Percentiles rank a stretch among this genome's conserved stretches.
These are phyloP conservation scores for Avena sativa DNA, from an alignment of 176 grass and related monocot genomes.

Conservation along the genomic window DNA sequence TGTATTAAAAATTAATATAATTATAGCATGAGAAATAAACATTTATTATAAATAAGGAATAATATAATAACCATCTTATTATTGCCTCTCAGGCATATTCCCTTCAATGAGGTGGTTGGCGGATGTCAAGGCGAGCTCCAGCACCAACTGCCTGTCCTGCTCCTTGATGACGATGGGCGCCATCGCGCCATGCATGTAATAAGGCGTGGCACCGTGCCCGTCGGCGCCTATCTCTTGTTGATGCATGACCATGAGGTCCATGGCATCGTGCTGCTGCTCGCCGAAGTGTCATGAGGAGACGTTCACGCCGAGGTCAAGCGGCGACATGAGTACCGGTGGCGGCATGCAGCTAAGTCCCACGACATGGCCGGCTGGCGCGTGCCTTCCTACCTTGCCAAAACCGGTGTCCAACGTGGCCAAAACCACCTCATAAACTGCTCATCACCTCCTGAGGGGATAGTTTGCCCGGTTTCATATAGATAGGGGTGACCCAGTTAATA, in stretches of 20 bases:
- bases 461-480: too few relatives aligned
- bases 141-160: conserved; percentile 68
- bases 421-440: too few relatives aligned
- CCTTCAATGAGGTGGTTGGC: conserved; percentile 49
- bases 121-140: conserved; percentile 75
- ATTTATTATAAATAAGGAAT: too few relatives aligned
- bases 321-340: conserved; percentile 55
- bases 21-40: too few relatives aligned
- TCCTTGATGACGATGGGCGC: conserved; percentile 52
- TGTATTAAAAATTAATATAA: too few relatives aligned
- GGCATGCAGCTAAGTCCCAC: conserved; percentile 46
- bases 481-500: too few relatives aligned
- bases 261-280: conserved; percentile 22
- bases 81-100: too few relatives aligned
- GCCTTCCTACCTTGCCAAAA: conserved; percentile 43
- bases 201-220: background rate
- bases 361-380: conserved; percentile 42
- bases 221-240: conserved; percentile 17
- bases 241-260: conserved; percentile 33
- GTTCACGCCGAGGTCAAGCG: conserved; percentile 87
- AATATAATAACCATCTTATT: too few relatives aligned
- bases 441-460: too few relatives aligned
- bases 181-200: conserved; percentile 44
- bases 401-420: too few relatives aligned
- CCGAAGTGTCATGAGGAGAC: conserved; percentile 80